A percentile compares a stretch with the other conserved stretches of the same genome.
Conservation (phyloP, 192 early-diverging fungal species). For the Backusella circina region DNA sequence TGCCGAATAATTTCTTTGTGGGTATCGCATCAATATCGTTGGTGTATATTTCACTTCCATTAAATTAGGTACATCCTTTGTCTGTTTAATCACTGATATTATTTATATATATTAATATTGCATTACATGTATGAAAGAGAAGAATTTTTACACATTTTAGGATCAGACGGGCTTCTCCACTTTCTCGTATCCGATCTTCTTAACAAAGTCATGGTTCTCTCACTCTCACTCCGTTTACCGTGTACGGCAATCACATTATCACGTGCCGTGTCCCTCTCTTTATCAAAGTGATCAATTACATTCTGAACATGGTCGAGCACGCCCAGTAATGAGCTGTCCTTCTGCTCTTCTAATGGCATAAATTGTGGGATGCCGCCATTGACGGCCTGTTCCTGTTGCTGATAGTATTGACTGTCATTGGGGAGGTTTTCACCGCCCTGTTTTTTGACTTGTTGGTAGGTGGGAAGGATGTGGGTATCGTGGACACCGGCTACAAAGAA, state of each 20-base stretch:
- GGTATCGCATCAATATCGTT: conserved; percentile 24
- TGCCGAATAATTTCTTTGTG: conserved; percentile 12
- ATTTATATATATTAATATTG: too few relatives aligned
- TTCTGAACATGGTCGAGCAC: conserved; percentile 32
- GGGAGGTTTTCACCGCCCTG: not conserved
- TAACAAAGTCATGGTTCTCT: not conserved
- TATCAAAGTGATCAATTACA: conserved; percentile 34
- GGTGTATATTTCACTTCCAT: conserved; percentile 30
- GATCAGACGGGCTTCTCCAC: conserved; percentile 10
- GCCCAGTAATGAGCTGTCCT: not conserved
- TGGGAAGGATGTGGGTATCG: conserved; percentile 19
- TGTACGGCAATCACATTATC: conserved; percentile 32
- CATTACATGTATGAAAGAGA: not conserved
- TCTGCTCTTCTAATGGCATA: not conserved
- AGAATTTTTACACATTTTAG: not conserved
- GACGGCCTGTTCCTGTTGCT: conserved; percentile 9
- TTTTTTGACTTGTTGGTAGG: conserved; percentile 18
- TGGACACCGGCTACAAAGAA: conserved; percentile 32
- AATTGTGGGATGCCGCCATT: not conserved
- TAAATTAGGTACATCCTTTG: conserved; percentile 10
- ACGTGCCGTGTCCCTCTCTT: conserved; percentile 33
- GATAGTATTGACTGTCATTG: conserved; percentile 13
- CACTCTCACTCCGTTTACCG: conserved; percentile 7
- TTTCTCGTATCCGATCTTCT: not conserved
- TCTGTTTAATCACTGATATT: not conserved